These are phyloP conservation scores for Dioscorea cayenensis DNA, from an alignment of 116 monocot genomes.

Conservation along the genomic window DNA sequence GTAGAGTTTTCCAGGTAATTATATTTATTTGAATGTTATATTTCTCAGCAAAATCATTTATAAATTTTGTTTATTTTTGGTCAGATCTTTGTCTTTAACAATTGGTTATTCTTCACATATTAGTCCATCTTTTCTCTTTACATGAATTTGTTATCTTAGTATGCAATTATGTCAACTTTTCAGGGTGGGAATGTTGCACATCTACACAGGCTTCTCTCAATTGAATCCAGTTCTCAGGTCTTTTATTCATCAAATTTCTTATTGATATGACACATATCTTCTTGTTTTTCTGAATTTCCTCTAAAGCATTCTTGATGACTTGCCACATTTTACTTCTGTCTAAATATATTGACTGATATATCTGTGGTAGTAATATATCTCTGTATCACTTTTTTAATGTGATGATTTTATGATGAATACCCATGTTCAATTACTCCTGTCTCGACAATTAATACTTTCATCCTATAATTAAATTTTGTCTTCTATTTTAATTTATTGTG, in stretches of 20 bases:
- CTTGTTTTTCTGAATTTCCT: neutral
- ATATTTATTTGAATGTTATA: too few species aligned
- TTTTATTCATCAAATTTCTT: neutral
- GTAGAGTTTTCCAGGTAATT: slow-evolving; percentile 92
- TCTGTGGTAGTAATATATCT: too few species aligned
- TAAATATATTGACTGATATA: too few species aligned
- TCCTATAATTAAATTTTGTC: too few species aligned
- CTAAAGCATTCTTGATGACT: neutral
- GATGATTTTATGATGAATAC: too few species aligned
- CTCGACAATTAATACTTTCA: too few species aligned
- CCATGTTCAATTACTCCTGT: too few species aligned
- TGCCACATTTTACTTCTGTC: too few species aligned
- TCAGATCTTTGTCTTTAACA: neutral
- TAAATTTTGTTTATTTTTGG: neutral
- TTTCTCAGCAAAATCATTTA: neutral
- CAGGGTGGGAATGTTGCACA: slow-evolving; percentile 95
- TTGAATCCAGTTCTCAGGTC: slow-evolving; percentile 95
- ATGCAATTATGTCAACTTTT: slow-evolving; percentile 12
- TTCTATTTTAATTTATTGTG: too few species aligned
- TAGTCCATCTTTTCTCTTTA: neutral
- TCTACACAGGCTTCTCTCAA: slow-evolving; percentile 81
- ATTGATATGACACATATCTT: neutral
- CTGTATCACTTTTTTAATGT: too few species aligned
- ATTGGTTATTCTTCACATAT: neutral
- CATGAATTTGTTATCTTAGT: neutral